These are phyloP conservation scores for Neonectria punicea DNA, from an alignment of 2,329 filamentous ascomycete species.

Conservation along the genomic window DNA sequence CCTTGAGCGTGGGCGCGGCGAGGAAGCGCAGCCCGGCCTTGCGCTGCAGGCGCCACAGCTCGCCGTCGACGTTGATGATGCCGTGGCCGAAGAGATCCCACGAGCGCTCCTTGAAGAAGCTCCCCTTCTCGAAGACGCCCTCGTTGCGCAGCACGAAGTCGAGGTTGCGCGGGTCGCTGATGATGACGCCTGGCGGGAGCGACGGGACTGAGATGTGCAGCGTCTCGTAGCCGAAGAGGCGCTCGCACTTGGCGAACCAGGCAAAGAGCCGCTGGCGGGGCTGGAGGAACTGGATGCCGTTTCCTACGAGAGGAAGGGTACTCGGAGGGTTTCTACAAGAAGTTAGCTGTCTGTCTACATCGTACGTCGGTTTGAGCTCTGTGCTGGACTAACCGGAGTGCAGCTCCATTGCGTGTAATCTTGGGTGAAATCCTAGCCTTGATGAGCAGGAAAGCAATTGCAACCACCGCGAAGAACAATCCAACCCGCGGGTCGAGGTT, in stretches of 20 bases:
- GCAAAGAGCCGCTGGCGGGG: constrained; percentile 68
- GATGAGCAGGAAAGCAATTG: neutral
- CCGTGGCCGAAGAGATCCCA: constrained; percentile 73
- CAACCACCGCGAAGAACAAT: neutral
- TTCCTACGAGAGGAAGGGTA: constrained; percentile 66
- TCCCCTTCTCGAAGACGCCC: constrained; percentile 68
- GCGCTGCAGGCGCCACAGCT: constrained; percentile 70
- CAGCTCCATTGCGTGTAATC: constrained; percentile 35
- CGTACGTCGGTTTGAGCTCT: neutral
- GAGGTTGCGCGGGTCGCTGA: constrained; percentile 70
- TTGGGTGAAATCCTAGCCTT: constrained; percentile 12
- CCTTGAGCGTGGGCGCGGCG: constrained; percentile 65
- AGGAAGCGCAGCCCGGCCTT: constrained; percentile 71
- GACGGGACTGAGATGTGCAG: constrained; percentile 71
- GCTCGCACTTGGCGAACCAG: constrained; percentile 71
- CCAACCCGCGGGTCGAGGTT: constrained; percentile 10
- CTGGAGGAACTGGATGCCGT: constrained; percentile 70
- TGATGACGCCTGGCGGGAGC: constrained; percentile 70
- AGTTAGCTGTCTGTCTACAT: neutral
- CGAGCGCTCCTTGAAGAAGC: constrained; percentile 68
- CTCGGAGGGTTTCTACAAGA: constrained; percentile 57
- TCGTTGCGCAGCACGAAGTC: constrained; percentile 72
- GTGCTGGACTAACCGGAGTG: constrained; percentile 27
- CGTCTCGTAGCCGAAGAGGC: constrained; percentile 66
- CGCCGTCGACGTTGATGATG: constrained; percentile 74